Evolutionary conservation across 805 yeast genomes (phyloP), one percentile per base, ranked within the genome.

Genomic region (Candida ascalaphidarum): DNA sequence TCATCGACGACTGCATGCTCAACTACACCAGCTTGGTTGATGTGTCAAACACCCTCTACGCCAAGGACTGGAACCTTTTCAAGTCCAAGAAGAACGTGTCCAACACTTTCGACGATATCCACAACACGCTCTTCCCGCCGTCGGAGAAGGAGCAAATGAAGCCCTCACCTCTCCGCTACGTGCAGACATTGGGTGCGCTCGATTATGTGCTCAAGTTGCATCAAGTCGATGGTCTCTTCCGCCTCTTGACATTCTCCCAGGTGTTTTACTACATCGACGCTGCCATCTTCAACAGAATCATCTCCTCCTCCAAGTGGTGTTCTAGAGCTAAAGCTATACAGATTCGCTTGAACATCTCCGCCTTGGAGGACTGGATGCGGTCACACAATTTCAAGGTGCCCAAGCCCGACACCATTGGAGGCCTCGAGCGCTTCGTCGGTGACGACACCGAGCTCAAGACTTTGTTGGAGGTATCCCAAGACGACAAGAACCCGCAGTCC

Each of bases 351-450:
- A 92, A 92, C 43, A 45, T 92, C 7, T 85, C 96, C 0, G 71
- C 81, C 4, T 56, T 92, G 24, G 96, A 92, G 52, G 96, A 92
- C 46, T 92, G 99, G 99, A 70, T 89, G 17, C 71, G 94, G 34
- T 65, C 73, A 5, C 80, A 77, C 40, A 74, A 76, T 43, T 60
- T 69, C 39, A 62, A 63, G 17, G 72, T 50, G 4, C 46, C 34
- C 25, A 43, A 41, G 25, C 60, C 62, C 1, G 64, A 58, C 4
- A 33, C 13, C 5, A 33, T 51, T 17, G 66, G 67, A 0, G 52
- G 52, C 7, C 35, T 61, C 12, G 27, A 29, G 8, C 30, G 29
- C 6, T 36, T 57, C 15, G 29, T 48, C 20, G n/a, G 20, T 5
- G 24, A 24, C 1, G 14, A 34, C 4, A 27, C 37, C 11, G 21